A percentile compares a stretch with the other conserved stretches of the same genome.
phyloP scores from a whole-genome alignment of 2,329 filamentous ascomycete genomes.

The Emergomyces orientalis region DNA sequence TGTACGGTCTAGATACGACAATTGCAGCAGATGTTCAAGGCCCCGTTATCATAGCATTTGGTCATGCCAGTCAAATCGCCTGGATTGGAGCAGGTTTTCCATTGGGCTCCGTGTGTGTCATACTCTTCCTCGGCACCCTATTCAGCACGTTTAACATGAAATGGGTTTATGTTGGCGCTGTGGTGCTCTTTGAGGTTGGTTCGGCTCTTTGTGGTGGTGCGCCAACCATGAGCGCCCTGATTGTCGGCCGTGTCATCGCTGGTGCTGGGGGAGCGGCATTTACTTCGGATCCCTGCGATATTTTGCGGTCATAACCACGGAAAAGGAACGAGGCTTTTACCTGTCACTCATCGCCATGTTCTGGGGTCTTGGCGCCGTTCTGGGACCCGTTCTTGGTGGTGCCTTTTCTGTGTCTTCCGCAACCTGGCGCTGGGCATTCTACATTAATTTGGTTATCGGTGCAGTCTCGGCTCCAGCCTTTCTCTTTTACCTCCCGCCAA shows the following conservation, averaged over 20 bases:
- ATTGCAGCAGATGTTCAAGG: slow-evolving; percentile 3
- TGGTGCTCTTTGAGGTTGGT: slow-evolving; percentile 26
- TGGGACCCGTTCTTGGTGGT: slow-evolving; percentile 10
- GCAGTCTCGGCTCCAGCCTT: slow-evolving; percentile 6
- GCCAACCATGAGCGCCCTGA: slow-evolving; percentile 39
- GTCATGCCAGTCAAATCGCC: slow-evolving; percentile 6
- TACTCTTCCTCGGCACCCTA: slow-evolving; percentile 29
- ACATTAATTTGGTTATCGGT: slow-evolving; percentile 9
- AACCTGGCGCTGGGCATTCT: slow-evolving; percentile 10
- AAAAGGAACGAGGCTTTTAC: slow-evolving; percentile 17
- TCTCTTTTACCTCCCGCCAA: background rate
- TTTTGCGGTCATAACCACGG: slow-evolving; percentile 8
- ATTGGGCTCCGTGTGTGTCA: slow-evolving; percentile 35
- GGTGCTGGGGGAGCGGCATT: slow-evolving; percentile 25
- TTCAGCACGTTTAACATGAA: slow-evolving; percentile 44
- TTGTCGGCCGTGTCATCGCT: slow-evolving; percentile 26
- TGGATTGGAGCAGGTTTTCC: slow-evolving; percentile 26
- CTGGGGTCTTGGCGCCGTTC: slow-evolving; percentile 9
- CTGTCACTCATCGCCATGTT: slow-evolving; percentile 5
- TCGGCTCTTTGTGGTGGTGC: slow-evolving; percentile 36
- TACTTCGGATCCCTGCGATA: slow-evolving; percentile 18
- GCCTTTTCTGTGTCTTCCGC: background rate
- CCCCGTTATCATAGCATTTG: slow-evolving; percentile 24
- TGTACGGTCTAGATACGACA: background rate
- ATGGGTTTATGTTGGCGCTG: slow-evolving; percentile 27